Percentiles rank a stretch among this genome's conserved stretches.
Evolutionary conservation across 108 stramenopile genomes (phyloP).

Genomic region (Fragilariopsis cylindrus): DNA sequence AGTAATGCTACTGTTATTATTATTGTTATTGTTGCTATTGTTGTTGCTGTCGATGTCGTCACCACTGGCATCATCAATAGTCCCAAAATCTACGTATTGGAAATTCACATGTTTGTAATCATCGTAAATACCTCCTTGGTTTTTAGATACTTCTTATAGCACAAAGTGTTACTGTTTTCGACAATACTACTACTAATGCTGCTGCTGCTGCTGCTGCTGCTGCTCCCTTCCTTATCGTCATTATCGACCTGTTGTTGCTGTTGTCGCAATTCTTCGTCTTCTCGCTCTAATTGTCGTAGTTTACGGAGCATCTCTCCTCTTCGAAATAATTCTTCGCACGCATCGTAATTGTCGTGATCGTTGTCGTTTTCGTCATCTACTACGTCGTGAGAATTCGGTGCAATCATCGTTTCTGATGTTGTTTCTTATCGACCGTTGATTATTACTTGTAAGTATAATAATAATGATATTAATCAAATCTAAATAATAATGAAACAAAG

Average conservation of each 20-base stretch:
- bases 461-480: too few species aligned
- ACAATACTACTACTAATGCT: neutral
- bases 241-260: conserved; percentile 1
- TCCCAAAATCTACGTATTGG: conserved; percentile 59
- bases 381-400: neutral
- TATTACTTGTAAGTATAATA: too few species aligned
- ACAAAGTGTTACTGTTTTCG: conserved; percentile 14
- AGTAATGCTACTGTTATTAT: neutral
- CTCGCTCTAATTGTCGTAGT: conserved; percentile 39
- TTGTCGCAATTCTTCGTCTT: conserved; percentile 49
- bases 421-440: neutral
- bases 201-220: neutral
- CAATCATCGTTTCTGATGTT: neutral
- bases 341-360: conserved; percentile 26
- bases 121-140: conserved; percentile 56
- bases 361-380: conserved; percentile 3
- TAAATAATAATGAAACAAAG: too few species aligned
- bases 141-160: conserved; percentile 62
- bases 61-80: conserved; percentile 10
- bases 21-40: conserved; percentile 1
- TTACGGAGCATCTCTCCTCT: conserved; percentile 42
- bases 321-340: conserved; percentile 41
- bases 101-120: conserved; percentile 84
- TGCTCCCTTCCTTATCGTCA: neutral
- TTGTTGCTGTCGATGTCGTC: neutral